phyloP scores from a whole-genome alignment of 1,139 yeast genomes.

The Hyphopichia buzzinii region DNA sequence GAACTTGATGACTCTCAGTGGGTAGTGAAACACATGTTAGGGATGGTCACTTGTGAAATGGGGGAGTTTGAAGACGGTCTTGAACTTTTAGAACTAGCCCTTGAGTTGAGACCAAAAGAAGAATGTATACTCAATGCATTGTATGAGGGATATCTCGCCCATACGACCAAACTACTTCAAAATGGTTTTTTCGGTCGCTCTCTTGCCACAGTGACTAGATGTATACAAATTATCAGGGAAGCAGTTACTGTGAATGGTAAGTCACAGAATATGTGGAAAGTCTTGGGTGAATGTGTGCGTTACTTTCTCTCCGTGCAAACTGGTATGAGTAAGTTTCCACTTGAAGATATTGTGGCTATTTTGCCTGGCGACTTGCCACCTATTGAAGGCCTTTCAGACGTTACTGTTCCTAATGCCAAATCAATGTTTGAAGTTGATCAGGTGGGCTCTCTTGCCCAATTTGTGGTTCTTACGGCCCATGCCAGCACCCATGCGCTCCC shows the following conservation, averaged over 20 bases:
- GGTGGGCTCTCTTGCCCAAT: slow-evolving; percentile 18
- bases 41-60: slow-evolving; percentile 52
- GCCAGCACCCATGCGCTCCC: slow-evolving; percentile 30
- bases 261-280: slow-evolving; percentile 56
- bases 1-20: slow-evolving; percentile 45
- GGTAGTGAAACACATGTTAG: slow-evolving; percentile 67
- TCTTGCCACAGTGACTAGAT: slow-evolving; percentile 35
- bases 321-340: slow-evolving; percentile 41
- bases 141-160: slow-evolving; percentile 54
- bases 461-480: slow-evolving; percentile 28
- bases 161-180: slow-evolving; percentile 50
- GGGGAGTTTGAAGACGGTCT: slow-evolving; percentile 40
- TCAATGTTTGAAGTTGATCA: slow-evolving; percentile 12
- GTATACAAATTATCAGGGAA: slow-evolving; percentile 48
- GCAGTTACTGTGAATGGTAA: slow-evolving; percentile 34
- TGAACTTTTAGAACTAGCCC: slow-evolving; percentile 34
- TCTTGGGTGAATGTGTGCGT: slow-evolving; percentile 49
- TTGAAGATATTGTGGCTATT: slow-evolving; percentile 34
- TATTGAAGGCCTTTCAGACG: slow-evolving; percentile 4
- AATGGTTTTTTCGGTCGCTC: slow-evolving; percentile 70
- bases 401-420: slow-evolving; percentile 10
- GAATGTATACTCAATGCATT: slow-evolving; percentile 57
- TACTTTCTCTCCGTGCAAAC: slow-evolving; percentile 45
- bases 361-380: slow-evolving; percentile 17
- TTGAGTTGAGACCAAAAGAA: slow-evolving; percentile 45